These are phyloP conservation scores for Davidsoniella virescens DNA, from an alignment of 2,329 filamentous ascomycete genomes.

Conservation along the genomic window DNA sequence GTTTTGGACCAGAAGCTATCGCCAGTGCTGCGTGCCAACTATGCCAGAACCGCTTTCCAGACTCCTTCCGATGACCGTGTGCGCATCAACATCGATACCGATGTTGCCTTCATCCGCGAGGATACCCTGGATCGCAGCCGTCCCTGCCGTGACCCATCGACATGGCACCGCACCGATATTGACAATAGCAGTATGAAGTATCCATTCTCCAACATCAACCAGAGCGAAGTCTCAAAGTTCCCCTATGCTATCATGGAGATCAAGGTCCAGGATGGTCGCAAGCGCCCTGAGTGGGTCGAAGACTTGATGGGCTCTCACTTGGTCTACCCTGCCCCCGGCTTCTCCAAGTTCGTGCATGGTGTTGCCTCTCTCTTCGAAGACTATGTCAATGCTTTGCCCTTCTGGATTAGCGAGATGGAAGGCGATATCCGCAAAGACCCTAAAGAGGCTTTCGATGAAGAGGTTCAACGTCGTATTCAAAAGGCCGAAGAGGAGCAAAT, in stretches of 20 bases:
- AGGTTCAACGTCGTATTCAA: conserved; percentile 69
- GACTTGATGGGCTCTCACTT: conserved; percentile 88
- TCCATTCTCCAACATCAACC: conserved; percentile 73
- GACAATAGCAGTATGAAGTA: conserved; percentile 70
- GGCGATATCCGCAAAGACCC: conserved; percentile 90
- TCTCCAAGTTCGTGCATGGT: conserved; percentile 95
- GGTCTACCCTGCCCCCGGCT: conserved; percentile 73
- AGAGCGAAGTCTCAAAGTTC: conserved; percentile 81
- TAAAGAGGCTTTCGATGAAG: conserved; percentile 75
- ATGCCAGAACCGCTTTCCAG: conserved; percentile 88
- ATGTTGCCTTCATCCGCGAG: conserved; percentile 72
- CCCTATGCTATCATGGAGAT: conserved; percentile 86
- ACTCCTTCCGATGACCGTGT: conserved; percentile 84
- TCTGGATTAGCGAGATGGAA: conserved; percentile 87
- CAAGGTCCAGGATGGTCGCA: conserved; percentile 61
- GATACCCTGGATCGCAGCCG: conserved; percentile 62
- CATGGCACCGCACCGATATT: conserved; percentile 87
- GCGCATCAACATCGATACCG: conserved; percentile 81
- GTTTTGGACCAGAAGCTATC: conserved; percentile 62
- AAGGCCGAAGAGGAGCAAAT: conserved; percentile 75
- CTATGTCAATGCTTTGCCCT: conserved; percentile 87
- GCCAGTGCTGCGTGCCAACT: conserved; percentile 80
- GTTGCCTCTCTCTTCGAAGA: conserved; percentile 86
- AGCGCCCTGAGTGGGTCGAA: conserved; percentile 70
- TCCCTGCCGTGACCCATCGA: conserved; percentile 73